Evolutionary conservation across 192 early-diverging fungal genomes (phyloP).

Genomic region (Jimgerdemannia lactiflua): DNA sequence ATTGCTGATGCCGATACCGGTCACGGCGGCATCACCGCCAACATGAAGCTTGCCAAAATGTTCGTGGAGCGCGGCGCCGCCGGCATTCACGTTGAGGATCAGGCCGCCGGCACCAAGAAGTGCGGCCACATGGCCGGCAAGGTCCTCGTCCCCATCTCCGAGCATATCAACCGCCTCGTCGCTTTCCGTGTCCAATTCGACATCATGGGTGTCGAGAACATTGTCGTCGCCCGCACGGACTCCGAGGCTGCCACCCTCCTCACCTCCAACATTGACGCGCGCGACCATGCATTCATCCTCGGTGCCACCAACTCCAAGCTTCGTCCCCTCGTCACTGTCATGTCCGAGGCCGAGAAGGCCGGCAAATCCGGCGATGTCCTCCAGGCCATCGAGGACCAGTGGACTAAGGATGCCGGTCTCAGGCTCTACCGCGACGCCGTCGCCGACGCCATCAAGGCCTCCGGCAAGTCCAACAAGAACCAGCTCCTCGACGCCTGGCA

Average conservation of each 20-base stretch:
- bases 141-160: conserved; percentile 95
- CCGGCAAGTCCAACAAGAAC: conserved; percentile 49
- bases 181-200: conserved; percentile 96
- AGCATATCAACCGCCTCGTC: conserved; percentile 96
- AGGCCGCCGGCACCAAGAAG: conserved; percentile 95
- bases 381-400: conserved; percentile 80
- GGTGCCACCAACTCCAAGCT: conserved; percentile 86
- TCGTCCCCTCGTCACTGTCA: conserved; percentile 67
- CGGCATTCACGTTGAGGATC: conserved; percentile 93
- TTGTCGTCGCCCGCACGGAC: conserved; percentile 93
- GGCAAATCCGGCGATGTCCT: conserved; percentile 74
- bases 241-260: conserved; percentile 96
- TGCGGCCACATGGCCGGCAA: conserved; percentile 99
- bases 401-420: conserved; percentile 76
- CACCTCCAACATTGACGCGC: conserved; percentile 93
- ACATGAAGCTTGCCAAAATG: conserved; percentile 97
- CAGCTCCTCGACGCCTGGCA: conserved; percentile 35
- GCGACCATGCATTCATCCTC: conserved; percentile 95
- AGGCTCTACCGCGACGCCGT: conserved; percentile 83
- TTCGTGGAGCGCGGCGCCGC: conserved; percentile 96
- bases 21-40: conserved; percentile 97
- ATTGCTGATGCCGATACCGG: conserved; percentile 98
- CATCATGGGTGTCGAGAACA: conserved; percentile 96
- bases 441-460: conserved; percentile 64
- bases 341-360: conserved; percentile 76